Base-by-base conservation (phyloP, 495 filamentous ascomycete species). In the Sordaria brevicollis region DNA sequence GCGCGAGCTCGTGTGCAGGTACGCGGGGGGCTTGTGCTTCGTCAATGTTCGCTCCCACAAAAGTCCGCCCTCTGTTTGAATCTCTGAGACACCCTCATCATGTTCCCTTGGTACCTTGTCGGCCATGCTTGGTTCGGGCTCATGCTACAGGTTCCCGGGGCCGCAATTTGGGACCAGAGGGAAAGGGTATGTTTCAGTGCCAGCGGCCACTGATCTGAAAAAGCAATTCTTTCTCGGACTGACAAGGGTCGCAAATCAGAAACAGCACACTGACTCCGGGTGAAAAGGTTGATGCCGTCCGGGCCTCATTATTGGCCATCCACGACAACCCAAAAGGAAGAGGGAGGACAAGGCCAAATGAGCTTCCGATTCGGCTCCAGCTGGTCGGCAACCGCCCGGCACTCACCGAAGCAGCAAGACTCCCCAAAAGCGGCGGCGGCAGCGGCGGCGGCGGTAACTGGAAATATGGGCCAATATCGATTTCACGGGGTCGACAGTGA, bases 181-280 rank as follows among this genome's bases (percentile, higher is more conserved):
- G 65, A 74, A 74, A 38, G 65, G 68, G 37, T 65, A 75, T 75
- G 74, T 74, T 73, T 76, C 74, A 76, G 69, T 43, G 67, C 65
- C 54, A 76, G 69, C 74, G 69, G 71, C 74, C 74, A 71, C 41
- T 70, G 65, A 68, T 72, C 67, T 34, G 39, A 38, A 69, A 69
- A 67, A 65, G 65, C 68, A 43, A 68, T 67, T 35, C 25, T 31
- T 31, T 68, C 66, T 71, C 38, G 70, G 69, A 39, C 21, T 62
- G 62, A 69, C 33, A 34, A 39, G 57, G 25, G 29, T 70, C 72
- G 43, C 70, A 62, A 74, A 73, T 72, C 68, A 72, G 66, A 68
- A 71, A 38, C 67, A 54, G 13, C 21, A n/a, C 49, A 13, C 34
- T 29, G 19, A 29, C 41, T 67, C 33, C 31, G 67, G 33, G 39